phyloP scores from a whole-genome alignment of 108 stramenopile species.

The Conticribra guillardii region DNA sequence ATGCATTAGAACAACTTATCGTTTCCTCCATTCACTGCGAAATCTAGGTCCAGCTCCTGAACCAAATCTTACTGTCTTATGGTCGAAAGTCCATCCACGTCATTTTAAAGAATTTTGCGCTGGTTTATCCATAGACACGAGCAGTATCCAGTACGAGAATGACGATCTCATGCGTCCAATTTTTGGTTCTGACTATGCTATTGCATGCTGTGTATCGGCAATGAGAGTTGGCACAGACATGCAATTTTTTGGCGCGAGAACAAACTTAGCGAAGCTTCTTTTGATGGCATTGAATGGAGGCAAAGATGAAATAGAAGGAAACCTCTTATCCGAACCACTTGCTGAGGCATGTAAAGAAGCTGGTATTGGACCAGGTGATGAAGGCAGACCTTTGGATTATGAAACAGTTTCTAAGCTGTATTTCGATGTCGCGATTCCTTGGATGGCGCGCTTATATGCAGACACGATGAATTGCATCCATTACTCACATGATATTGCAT shows the following conservation, averaged over 20 bases:
- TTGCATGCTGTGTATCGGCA: conserved; percentile 74
- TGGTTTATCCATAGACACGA: conserved; percentile 54
- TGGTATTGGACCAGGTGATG: conserved; percentile 64
- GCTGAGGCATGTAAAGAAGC: conserved; percentile 56
- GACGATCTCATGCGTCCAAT: conserved; percentile 69
- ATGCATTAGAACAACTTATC: conserved; percentile 42
- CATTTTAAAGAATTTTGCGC: conserved; percentile 69
- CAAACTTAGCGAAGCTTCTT: conserved; percentile 68
- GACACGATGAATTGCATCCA: conserved; percentile 80
- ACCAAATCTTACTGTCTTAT: conserved; percentile 72
- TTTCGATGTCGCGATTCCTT: conserved; percentile 69
- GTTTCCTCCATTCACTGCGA: conserved; percentile 45
- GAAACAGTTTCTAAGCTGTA: conserved; percentile 51
- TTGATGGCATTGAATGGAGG: conserved; percentile 72
- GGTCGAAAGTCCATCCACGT: conserved; percentile 55
- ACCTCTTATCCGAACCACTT: conserved; percentile 51
- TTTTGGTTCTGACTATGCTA: conserved; percentile 69
- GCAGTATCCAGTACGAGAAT: conserved; percentile 66
- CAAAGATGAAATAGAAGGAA: conserved; percentile 64
- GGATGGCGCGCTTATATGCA: conserved; percentile 78
- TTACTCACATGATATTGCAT: conserved; percentile 60
- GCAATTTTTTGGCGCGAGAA: conserved; percentile 76
- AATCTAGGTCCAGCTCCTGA: conserved; percentile 66
- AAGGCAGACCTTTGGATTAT: conserved; percentile 58
- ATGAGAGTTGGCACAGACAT: conserved; percentile 70